Conservation (phyloP, 352 stramenopile genomes). For the Lagenidium giganteum region DNA sequence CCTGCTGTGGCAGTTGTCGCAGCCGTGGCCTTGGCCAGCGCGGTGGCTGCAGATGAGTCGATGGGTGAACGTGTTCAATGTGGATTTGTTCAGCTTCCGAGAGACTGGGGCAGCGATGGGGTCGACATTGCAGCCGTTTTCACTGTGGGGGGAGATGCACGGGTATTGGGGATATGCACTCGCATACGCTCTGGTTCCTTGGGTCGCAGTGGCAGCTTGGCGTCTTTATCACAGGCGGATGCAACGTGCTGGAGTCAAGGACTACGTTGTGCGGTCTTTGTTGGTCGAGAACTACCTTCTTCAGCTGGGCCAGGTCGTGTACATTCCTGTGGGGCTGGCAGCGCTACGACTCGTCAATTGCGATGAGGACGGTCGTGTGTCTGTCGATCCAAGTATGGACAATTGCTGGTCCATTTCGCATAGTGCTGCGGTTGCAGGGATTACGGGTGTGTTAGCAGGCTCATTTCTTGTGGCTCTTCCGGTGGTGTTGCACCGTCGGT, state of each 20-base stretch:
- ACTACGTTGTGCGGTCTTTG: slow-evolving; percentile 21
- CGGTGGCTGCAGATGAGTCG: slow-evolving; percentile 44
- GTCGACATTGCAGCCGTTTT: slow-evolving; percentile 45
- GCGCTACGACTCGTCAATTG: slow-evolving; percentile 62
- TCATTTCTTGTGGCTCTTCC: slow-evolving; percentile 45
- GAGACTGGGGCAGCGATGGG: slow-evolving; percentile 50
- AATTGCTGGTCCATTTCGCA: slow-evolving; percentile 29
- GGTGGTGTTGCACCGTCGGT: slow-evolving; percentile 24
- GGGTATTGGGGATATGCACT: slow-evolving; percentile 62
- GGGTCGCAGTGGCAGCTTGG: slow-evolving; percentile 4
- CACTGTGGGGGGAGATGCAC: slow-evolving; percentile 51
- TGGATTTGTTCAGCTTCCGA: slow-evolving; percentile 51
- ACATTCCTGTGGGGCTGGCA: slow-evolving; percentile 51
- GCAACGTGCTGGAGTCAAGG: slow-evolving; percentile 13
- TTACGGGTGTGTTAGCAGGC: slow-evolving; percentile 31
- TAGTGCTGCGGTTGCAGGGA: slow-evolving; percentile 16
- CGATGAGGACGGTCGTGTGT: slow-evolving; percentile 25
- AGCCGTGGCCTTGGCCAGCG: slow-evolving; percentile 68
- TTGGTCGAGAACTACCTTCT: slow-evolving; percentile 44
- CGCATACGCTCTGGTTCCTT: slow-evolving; percentile 24
- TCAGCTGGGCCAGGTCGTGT: slow-evolving; percentile 39
- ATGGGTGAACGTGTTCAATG: slow-evolving; percentile 44
- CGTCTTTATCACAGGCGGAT: slow-evolving; percentile 5
- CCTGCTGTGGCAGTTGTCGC: slow-evolving; percentile 74
- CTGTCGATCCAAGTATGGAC: slow-evolving; percentile 37